Conservation (phyloP, 2,329 filamentous ascomycete species). For the Ramularia endophylla region DNA sequence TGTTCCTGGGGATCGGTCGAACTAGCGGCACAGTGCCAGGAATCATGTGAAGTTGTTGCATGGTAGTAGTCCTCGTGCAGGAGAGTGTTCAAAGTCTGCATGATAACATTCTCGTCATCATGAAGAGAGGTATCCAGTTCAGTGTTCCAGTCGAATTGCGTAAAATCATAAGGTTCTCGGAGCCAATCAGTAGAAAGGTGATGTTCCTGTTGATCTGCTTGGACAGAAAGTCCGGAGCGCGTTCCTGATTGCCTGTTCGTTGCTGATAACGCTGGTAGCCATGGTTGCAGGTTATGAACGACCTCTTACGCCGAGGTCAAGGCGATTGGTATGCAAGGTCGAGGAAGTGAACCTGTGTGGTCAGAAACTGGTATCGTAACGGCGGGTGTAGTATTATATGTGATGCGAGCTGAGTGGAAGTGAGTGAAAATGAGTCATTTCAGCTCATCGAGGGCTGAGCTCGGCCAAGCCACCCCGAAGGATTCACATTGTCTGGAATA, state of each 20-base stretch:
- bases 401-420: too few species aligned
- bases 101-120: slow-evolving; percentile 1
- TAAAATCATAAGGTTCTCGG: background rate
- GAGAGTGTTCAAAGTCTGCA: slow-evolving; percentile 1
- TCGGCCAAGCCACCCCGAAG: too few species aligned
- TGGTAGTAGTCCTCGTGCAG: background rate
- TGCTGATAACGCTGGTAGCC: background rate
- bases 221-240: background rate
- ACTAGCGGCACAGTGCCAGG: too few species aligned
- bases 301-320: slow-evolving; percentile 3
- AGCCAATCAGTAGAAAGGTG: slow-evolving; percentile 2
- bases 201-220: background rate
- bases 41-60: too few species aligned
- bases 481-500: too few species aligned
- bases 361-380: too few species aligned
- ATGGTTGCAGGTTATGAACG: background rate
- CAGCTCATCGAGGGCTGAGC: too few species aligned
- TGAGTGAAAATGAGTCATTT: too few species aligned
- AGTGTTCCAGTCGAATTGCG: background rate
- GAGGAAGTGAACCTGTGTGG: too few species aligned
- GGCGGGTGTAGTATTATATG: too few species aligned
- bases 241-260: background rate
- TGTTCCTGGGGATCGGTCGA: too few species aligned
- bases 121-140: background rate
- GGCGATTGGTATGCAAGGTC: too few species aligned